Base-by-base conservation (phyloP, 164 flowering plant species). In the Stephania yunnanensis region DNA sequence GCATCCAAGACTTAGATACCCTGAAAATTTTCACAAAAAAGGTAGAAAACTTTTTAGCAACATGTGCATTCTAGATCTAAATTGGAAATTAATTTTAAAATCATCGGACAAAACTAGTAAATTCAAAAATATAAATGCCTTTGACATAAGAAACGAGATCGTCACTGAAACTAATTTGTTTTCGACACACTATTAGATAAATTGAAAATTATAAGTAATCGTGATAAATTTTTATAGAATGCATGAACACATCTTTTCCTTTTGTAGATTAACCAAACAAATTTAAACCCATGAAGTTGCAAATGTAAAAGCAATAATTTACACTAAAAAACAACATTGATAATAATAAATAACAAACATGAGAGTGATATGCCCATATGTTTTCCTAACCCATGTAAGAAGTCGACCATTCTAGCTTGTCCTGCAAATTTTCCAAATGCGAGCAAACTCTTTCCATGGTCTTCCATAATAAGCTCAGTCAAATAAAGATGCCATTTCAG, bases 381-480 rank as follows among this genome's bases (percentile, higher is more conserved):
- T 81, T 80, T 85, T 78, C 99, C 99, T 73, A 96, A 77, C 42
- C 97, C 97, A 72, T 78, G 80, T 72, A 96, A 84, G 85, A 93
- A 88, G 82, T 96, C 98, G 71, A 96, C 83, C 73, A 96, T 46
- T 82, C 99, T 98, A 73, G 98, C 99, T 87, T 91, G 87, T 48
- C 99, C 99, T 81, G 99, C 99, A 85, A 72, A 94, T 80, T 90
- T 91, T 58, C 99, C 99, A 83, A 96, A 96, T 52, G 99, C 97
- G 72, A 96, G 90, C 80, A 96, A 73, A 69, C 99, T 83, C 78
- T 83, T 89, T 30, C 98, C 98, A 75, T 87, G 82, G 48, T 94
- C 95, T 52, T 93, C 97, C 79, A 91, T 91, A 76, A 96, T 96
- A 71, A 94, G 95, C 84, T 96, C 99, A 96, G 77, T 96, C 99